Evolutionary conservation across 2,329 filamentous ascomycete species (phyloP).

Genomic region (Monascus ruber): DNA sequence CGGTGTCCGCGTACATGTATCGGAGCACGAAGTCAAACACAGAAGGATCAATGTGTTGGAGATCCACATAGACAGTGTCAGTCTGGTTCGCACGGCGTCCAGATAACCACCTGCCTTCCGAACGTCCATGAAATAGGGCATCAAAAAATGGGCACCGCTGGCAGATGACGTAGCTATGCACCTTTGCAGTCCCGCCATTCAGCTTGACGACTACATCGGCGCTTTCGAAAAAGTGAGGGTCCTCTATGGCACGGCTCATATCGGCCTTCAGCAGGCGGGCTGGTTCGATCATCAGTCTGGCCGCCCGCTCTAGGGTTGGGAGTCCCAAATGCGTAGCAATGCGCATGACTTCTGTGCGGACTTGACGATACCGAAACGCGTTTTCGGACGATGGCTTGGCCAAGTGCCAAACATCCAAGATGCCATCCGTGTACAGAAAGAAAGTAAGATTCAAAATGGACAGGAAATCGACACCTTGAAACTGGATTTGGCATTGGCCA

Average conservation of each 20-base stretch:
- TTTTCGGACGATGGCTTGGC: slow-evolving; percentile 53
- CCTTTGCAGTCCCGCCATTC: slow-evolving; percentile 53
- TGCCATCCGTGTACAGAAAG: slow-evolving; percentile 67
- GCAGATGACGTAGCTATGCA: slow-evolving; percentile 70
- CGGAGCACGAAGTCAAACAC: slow-evolving; percentile 70
- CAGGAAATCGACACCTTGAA: slow-evolving; percentile 63
- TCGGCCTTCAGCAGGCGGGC: slow-evolving; percentile 56
- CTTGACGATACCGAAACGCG: slow-evolving; percentile 64
- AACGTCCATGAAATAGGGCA: slow-evolving; percentile 78
- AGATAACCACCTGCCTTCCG: slow-evolving; percentile 72
- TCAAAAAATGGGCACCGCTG: slow-evolving; percentile 86
- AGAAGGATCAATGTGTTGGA: slow-evolving; percentile 64
- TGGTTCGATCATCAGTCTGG: slow-evolving; percentile 60
- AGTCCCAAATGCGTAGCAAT: slow-evolving; percentile 63
- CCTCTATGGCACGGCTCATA: slow-evolving; percentile 56
- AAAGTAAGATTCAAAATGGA: slow-evolving; percentile 68
- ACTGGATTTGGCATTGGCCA: slow-evolving; percentile 48
- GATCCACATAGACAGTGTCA: slow-evolving; percentile 57
- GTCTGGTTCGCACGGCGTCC: slow-evolving; percentile 44
- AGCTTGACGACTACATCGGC: slow-evolving; percentile 72
- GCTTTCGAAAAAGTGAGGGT: slow-evolving; percentile 62
- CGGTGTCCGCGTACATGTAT: slow-evolving; percentile 74
- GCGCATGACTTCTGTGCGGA: slow-evolving; percentile 79
- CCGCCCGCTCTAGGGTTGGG: slow-evolving; percentile 60
- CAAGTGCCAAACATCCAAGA: slow-evolving; percentile 80